A percentile compares a stretch with the other conserved stretches of the same genome.
These are phyloP conservation scores for Beauveria brongniartii DNA, from an alignment of 2,329 filamentous ascomycete species.

Conservation along the genomic window DNA sequence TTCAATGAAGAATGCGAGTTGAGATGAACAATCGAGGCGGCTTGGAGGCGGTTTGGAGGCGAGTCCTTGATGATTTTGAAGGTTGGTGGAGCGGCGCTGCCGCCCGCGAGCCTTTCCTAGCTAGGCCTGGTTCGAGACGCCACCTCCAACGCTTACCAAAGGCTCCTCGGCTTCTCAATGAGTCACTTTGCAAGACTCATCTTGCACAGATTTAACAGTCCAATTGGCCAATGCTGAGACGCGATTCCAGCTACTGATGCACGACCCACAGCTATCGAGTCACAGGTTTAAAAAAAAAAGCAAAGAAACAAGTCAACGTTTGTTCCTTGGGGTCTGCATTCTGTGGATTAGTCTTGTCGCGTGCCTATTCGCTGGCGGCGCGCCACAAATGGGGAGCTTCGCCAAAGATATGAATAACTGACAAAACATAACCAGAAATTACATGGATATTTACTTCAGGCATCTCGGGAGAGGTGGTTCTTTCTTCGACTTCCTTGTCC, in stretches of 20 bases:
- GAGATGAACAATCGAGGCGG: background rate
- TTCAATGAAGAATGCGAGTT: background rate
- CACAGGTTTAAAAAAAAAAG: background rate
- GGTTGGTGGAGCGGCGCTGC: constrained; percentile 6
- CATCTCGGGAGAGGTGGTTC: no score
- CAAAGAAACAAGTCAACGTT: background rate
- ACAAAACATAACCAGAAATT: no score
- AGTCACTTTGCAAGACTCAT: constrained; percentile 8
- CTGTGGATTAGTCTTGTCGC: background rate
- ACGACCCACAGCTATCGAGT: constrained; percentile 5
- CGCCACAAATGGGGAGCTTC: no score
- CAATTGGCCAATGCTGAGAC: constrained; percentile 1
- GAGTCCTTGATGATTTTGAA: constrained; percentile 12
- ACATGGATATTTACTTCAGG: no score
- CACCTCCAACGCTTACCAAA: constrained; percentile 6
- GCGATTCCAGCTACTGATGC: background rate
- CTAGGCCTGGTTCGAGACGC: constrained; percentile 9
- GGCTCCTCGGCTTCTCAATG: background rate
- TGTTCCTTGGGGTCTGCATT: background rate
- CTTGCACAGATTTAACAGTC: background rate
- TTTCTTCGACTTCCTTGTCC: no score
- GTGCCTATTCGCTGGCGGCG: background rate
- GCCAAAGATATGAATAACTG: no score
- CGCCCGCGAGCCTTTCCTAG: background rate
- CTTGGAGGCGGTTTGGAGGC: background rate